Conservation (phyloP, 192 early-diverging fungal genomes). For the Allomyces arbusculus region DNA sequence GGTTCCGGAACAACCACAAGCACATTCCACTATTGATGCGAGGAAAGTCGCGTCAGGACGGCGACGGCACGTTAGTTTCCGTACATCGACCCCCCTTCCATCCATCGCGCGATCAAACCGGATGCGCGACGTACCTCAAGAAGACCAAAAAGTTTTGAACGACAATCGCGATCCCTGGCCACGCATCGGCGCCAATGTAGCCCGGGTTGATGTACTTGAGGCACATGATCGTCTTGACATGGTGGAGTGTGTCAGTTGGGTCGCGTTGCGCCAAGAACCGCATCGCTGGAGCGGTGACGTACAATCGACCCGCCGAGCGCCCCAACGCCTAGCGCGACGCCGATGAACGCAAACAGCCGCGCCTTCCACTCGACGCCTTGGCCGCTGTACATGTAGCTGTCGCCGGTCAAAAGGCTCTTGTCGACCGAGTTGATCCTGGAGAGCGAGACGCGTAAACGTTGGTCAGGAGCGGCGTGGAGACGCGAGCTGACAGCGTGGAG, state of each 20-base stretch:
- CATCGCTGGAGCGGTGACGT: background rate
- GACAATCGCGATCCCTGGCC: constrained; percentile 16
- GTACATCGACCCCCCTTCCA: too few species aligned
- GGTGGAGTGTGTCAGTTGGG: background rate
- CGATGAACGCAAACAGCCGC: constrained; percentile 23
- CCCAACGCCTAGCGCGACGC: constrained; percentile 25
- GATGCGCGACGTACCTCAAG: constrained; percentile 9
- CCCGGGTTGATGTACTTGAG: constrained; percentile 26
- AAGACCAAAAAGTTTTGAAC: constrained; percentile 28
- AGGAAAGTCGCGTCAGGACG: background rate
- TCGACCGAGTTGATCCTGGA: constrained; percentile 29
- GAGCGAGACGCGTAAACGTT: background rate
- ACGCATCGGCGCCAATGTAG: constrained; percentile 17
- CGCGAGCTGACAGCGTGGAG: background rate
- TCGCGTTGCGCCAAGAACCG: too few species aligned
- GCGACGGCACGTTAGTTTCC: too few species aligned
- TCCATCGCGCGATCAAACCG: background rate
- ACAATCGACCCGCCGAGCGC: constrained; percentile 22
- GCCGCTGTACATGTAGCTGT: constrained; percentile 10
- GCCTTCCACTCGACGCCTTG: constrained; percentile 21
- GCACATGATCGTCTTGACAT: constrained; percentile 12
- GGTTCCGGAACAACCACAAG: background rate
- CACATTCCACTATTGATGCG: background rate
- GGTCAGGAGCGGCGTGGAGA: too few species aligned
- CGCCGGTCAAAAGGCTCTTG: constrained; percentile 17